Evolutionary conservation across 1,284 basidiomycete genomes (phyloP).

Genomic region (Lentinula novae-zelandiae): DNA sequence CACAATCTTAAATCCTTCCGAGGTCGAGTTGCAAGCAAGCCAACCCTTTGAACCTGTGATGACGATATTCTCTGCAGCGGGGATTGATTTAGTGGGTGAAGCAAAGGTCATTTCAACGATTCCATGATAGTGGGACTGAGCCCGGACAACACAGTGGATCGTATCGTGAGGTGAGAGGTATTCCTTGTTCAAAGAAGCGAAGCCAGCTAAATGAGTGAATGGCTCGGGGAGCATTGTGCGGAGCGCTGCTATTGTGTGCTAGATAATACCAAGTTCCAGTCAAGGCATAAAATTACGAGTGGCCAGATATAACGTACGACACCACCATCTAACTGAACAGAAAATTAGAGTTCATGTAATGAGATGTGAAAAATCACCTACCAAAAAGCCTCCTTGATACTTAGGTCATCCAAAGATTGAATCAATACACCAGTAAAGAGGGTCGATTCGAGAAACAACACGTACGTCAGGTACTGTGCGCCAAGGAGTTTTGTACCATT

Average conservation of each 20-base stretch:
- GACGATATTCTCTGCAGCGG: constrained; percentile 38
- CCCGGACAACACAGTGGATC: constrained; percentile 50
- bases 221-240: constrained; percentile 55
- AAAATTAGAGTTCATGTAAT: not conserved
- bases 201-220: constrained; percentile 54
- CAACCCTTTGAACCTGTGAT: constrained; percentile 63
- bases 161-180: constrained; percentile 77
- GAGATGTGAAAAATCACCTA: constrained; percentile 29
- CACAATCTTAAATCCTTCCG: constrained; percentile 26
- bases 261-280: constrained; percentile 8
- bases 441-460: constrained; percentile 15
- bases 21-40: constrained; percentile 39
- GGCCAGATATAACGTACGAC: constrained; percentile 44
- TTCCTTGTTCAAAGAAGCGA: constrained; percentile 65
- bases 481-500: constrained; percentile 83
- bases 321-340: constrained; percentile 58
- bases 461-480: constrained; percentile 75
- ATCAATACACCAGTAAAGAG: constrained; percentile 1
- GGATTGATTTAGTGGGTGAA: constrained; percentile 43
- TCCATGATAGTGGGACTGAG: constrained; percentile 55
- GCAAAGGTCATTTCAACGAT: constrained; percentile 54
- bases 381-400: constrained; percentile 82
- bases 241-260: constrained; percentile 65
- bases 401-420: constrained; percentile 24
- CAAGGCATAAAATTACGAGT: constrained; percentile 1